Conservation (phyloP, 1,284 basidiomycete species). For the Austroboletus niveus region DNA sequence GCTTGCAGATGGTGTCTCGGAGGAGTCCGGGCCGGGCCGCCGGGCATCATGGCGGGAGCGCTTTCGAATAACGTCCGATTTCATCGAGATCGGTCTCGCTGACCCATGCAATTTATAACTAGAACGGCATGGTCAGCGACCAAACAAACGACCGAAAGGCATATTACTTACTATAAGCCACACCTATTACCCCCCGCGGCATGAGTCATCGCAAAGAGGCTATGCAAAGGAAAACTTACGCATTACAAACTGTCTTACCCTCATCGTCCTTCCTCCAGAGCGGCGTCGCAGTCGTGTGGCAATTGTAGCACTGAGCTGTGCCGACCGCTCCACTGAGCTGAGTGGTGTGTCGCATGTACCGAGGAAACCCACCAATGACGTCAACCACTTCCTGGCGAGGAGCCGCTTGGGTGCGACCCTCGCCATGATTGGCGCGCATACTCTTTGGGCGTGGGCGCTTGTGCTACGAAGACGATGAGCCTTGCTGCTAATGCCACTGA, state of each 20-base stretch:
- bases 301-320: conserved; percentile 82
- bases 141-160: conserved; percentile 7
- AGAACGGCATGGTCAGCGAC: conserved; percentile 6
- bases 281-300: conserved; percentile 87
- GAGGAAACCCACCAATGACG: conserved; percentile 46
- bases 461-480: conserved; percentile 44
- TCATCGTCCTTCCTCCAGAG: conserved; percentile 90
- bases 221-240: conserved; percentile 48
- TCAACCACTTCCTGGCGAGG: conserved; percentile 55
- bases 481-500: too few relatives aligned
- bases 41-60: conserved; percentile 74
- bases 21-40: conserved; percentile 42
- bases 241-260: conserved; percentile 89
- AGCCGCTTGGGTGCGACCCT: conserved; percentile 51
- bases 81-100: conserved; percentile 81
- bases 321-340: conserved; percentile 30
- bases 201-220: conserved; percentile 11
- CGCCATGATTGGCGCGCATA: conserved; percentile 72
- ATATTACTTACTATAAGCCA: conserved; percentile 50
- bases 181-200: conserved; percentile 31
- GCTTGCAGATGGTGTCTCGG: conserved; percentile 52
- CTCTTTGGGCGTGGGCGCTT: conserved; percentile 81
- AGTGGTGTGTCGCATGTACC: conserved; percentile 21
- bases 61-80: conserved; percentile 81
- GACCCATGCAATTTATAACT: conserved; percentile 80